Evolutionary conservation across 1,284 basidiomycete genomes (phyloP).

Genomic region (Thecaphora frezii): DNA sequence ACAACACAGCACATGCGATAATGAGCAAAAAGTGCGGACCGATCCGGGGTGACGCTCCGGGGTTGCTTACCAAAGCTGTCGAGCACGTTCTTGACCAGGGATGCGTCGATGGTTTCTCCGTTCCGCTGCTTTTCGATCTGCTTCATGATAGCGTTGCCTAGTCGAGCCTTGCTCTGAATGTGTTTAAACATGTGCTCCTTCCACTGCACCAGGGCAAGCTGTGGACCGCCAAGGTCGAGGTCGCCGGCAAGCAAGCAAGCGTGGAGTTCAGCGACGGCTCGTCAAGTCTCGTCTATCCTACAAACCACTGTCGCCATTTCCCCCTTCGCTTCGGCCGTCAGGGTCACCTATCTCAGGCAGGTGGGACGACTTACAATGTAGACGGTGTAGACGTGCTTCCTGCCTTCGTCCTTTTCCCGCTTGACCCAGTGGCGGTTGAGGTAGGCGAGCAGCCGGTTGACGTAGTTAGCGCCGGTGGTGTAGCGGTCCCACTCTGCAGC

Average conservation of each 20-base stretch:
- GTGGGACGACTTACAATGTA: slow-evolving; percentile 78
- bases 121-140: slow-evolving; percentile 91
- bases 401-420: slow-evolving; percentile 94
- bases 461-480: slow-evolving; percentile 92
- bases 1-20: too few relatives aligned
- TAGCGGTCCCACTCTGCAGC: slow-evolving; percentile 92
- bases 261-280: too few relatives aligned
- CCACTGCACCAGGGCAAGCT: slow-evolving; percentile 96
- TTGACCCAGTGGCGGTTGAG: slow-evolving; percentile 99
- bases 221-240: not conserved
- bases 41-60: too few relatives aligned
- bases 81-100: slow-evolving; percentile 91
- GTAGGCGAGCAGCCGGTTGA: slow-evolving; percentile 81
- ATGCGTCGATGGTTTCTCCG: slow-evolving; percentile 89
- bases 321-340: too few relatives aligned
- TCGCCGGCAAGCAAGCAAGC: too few relatives aligned
- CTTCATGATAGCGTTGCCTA: slow-evolving; percentile 83
- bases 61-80: slow-evolving; percentile 71
- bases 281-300: too few relatives aligned
- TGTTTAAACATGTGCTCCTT: slow-evolving; percentile 85
- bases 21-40: too few relatives aligned
- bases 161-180: slow-evolving; percentile 74
- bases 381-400: slow-evolving; percentile 90
- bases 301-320: too few relatives aligned
- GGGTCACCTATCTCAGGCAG: too few relatives aligned